phyloP scores from a whole-genome alignment of 2,329 filamentous ascomycete genomes.

The Rutstroemia sydowiana region DNA sequence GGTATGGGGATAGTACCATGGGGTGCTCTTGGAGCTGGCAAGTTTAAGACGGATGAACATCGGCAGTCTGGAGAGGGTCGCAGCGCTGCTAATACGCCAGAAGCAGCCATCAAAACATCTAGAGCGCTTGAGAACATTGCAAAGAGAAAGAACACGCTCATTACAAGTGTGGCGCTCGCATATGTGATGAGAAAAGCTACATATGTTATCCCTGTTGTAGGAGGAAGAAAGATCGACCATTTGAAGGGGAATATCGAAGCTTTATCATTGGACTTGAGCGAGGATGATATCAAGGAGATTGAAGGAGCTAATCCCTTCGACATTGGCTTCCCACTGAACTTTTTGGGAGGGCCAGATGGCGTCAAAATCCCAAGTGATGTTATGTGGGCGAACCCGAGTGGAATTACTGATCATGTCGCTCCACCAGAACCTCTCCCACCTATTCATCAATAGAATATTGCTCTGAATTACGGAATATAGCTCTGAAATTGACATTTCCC shows the following conservation, averaged over 20 bases:
- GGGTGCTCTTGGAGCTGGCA: constrained; percentile 44
- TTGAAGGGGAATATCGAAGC: constrained; percentile 64
- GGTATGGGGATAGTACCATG: constrained; percentile 52
- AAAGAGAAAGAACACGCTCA: constrained; percentile 44
- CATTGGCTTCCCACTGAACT: constrained; percentile 57
- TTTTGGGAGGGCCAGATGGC: constrained; percentile 40
- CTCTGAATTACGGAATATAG: too few species aligned
- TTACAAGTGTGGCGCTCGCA: constrained; percentile 61
- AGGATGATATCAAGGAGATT: constrained; percentile 58
- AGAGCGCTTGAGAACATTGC: constrained; percentile 47
- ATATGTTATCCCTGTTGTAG: constrained; percentile 67
- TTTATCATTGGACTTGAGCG: constrained; percentile 49
- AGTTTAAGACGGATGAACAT: constrained; percentile 37
- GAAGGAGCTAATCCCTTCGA: constrained; percentile 56
- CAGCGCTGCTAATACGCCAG: constrained; percentile 32
- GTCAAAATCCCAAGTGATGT: too few species aligned
- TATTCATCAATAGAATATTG: too few species aligned
- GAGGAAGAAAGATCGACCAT: constrained; percentile 62
- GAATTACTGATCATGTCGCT: too few species aligned
- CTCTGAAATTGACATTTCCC: too few species aligned
- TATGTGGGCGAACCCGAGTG: too few species aligned
- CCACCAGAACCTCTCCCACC: too few species aligned
- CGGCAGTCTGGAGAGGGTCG: constrained; percentile 31
- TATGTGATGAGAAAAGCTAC: constrained; percentile 68
- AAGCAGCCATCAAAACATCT: constrained; percentile 41